Conservation (phyloP, 352 stramenopile species). For the Phytophthora aleatoria region DNA sequence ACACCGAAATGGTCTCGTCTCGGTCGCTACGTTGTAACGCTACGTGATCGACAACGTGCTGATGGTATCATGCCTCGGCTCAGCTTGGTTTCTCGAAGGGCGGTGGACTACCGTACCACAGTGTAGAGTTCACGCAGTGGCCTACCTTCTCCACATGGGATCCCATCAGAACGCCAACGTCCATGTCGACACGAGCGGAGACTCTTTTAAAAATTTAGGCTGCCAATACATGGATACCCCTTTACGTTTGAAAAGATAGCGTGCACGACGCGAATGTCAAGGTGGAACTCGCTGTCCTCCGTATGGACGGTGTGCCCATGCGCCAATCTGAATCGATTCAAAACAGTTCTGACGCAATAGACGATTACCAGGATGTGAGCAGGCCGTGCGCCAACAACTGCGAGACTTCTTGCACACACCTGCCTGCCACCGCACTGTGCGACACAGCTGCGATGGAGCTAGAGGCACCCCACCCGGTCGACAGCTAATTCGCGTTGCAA, state of each 20-base stretch:
- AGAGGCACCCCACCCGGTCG: background rate
- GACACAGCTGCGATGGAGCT: conserved; percentile 8
- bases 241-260: conserved; percentile 1
- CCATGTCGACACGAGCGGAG: background rate
- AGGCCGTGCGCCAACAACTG: background rate
- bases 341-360: background rate
- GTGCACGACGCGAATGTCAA: background rate
- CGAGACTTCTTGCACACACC: conserved; percentile 3
- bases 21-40: conserved; percentile 9
- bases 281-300: background rate
- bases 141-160: conserved; percentile 7
- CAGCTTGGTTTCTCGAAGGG: background rate
- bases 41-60: conserved; percentile 12
- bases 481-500: background rate
- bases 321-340: conserved; percentile 9
- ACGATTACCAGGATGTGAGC: conserved; percentile 8
- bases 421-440: background rate
- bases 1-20: conserved; percentile 16
- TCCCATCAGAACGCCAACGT: conserved; percentile 7
- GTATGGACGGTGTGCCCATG: conserved; percentile 2
- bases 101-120: background rate
- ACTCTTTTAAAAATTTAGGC: conserved; percentile 1
- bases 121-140: conserved; percentile 18
- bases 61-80: conserved; percentile 3
- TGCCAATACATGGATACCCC: background rate